These are phyloP conservation scores for Potentilla sterilis DNA, from an alignment of 306 rosid genomes.

Conservation along the genomic window DNA sequence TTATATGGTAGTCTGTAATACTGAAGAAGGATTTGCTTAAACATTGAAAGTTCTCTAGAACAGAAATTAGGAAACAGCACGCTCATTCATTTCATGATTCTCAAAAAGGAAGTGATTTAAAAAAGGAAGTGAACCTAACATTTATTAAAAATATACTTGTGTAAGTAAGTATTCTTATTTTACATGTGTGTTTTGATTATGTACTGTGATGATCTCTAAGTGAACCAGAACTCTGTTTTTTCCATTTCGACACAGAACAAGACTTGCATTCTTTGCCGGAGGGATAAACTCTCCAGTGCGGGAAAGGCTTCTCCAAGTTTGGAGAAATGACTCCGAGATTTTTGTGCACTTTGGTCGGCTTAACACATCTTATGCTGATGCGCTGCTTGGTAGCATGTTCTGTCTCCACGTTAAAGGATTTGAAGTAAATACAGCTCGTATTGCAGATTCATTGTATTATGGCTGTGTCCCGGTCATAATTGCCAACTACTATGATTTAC, in stretches of 20 bases:
- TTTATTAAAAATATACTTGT: background rate
- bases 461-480: constrained; percentile 86
- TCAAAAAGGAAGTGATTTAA: background rate
- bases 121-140: background rate
- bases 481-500: constrained; percentile 78
- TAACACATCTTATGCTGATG: constrained; percentile 73
- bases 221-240: constrained; percentile 13
- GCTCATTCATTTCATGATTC: background rate
- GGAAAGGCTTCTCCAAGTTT: constrained; percentile 41
- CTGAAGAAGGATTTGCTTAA: background rate
- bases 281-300: constrained; percentile 62
- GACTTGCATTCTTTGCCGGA: constrained; percentile 86
- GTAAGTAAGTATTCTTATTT: background rate
- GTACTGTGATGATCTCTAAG: constrained; percentile 2
- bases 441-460: constrained; percentile 71
- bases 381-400: constrained; percentile 71
- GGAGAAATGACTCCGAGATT: constrained; percentile 74
- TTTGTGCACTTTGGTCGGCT: constrained; percentile 72
- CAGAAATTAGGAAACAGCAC: background rate
- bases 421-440: constrained; percentile 85
- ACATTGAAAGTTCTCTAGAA: background rate
- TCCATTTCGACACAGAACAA: constrained; percentile 41
- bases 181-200: background rate
- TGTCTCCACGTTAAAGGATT: constrained; percentile 88
- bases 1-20: background rate